Evolutionary conservation across 306 rosid genomes (phyloP).

Genomic region (Mimosa bimucronata): DNA sequence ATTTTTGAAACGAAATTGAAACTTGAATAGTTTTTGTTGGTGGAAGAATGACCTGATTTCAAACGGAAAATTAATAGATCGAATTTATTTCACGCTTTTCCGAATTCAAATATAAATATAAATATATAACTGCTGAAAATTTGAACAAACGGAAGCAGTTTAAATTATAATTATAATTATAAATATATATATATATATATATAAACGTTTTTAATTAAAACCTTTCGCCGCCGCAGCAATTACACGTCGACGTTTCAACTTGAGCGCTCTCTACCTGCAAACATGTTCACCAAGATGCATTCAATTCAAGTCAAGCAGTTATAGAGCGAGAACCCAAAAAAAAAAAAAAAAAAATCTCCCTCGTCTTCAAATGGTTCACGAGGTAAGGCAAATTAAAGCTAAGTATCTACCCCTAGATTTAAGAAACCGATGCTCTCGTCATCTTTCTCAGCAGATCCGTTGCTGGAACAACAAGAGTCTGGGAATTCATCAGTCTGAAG

Average conservation of each 20-base stretch:
- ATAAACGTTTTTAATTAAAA: slow-evolving; percentile 29
- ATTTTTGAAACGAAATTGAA: slow-evolving; percentile 4
- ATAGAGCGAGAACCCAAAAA: slow-evolving; percentile 37
- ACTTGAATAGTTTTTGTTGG: not conserved
- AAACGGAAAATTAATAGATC: slow-evolving; percentile 23
- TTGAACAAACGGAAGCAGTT: slow-evolving; percentile 31
- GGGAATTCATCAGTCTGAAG: slow-evolving; percentile 46
- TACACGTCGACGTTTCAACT: slow-evolving; percentile 67
- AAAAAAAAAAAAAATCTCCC: not conserved
- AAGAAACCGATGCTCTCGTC: slow-evolving; percentile 48
- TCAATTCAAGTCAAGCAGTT: slow-evolving; percentile 40
- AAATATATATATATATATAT: not conserved
- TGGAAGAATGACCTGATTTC: slow-evolving; percentile 2
- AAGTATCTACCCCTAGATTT: slow-evolving; percentile 75
- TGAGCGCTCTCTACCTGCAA: slow-evolving; percentile 71
- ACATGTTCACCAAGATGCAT: slow-evolving; percentile 37
- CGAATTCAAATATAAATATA: slow-evolving; percentile 21
- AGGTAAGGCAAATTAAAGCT: slow-evolving; percentile 12
- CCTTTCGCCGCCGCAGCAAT: slow-evolving; percentile 60
- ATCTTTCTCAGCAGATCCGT: slow-evolving; percentile 50
- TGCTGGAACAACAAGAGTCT: slow-evolving; percentile 77
- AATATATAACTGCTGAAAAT: slow-evolving; percentile 33
- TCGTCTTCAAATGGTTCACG: slow-evolving; percentile 14
- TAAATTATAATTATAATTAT: slow-evolving; percentile 27
- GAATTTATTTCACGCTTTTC: slow-evolving; percentile 28